phyloP scores from a whole-genome alignment of 176 grass and related monocot genomes.

The Musa itinerans region DNA sequence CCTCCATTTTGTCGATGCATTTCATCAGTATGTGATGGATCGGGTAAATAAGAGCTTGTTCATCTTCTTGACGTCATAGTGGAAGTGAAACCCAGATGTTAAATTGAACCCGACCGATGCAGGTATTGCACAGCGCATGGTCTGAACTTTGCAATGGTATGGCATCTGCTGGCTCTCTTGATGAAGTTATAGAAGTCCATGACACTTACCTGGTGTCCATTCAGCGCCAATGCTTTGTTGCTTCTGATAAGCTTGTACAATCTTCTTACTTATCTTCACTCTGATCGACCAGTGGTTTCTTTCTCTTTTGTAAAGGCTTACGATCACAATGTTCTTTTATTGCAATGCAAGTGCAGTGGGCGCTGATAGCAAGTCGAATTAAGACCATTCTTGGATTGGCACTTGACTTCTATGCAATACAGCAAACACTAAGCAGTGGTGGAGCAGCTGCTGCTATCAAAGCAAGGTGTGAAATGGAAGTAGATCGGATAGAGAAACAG shows the following conservation, averaged over 20 bases:
- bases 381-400: constrained; percentile 89
- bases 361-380: constrained; percentile 75
- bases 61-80: background rate
- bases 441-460: constrained; percentile 60
- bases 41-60: constrained; percentile 38
- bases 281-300: background rate
- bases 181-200: constrained; percentile 95
- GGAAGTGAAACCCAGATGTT: background rate
- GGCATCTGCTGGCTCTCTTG: constrained; percentile 58
- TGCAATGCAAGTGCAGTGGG: constrained; percentile 41
- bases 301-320: background rate
- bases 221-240: constrained; percentile 85
- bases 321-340: background rate
- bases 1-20: constrained; percentile 81
- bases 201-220: constrained; percentile 81
- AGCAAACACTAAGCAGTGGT: constrained; percentile 57
- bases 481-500: constrained; percentile 86
- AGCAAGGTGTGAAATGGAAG: constrained; percentile 79
- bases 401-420: constrained; percentile 70
- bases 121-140: constrained; percentile 96
- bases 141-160: constrained; percentile 82
- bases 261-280: background rate
- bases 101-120: background rate
- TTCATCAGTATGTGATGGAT: constrained; percentile 93
- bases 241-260: constrained; percentile 78